A percentile compares a stretch with the other conserved stretches of the same genome.
Evolutionary conservation across 139 green algal species (phyloP).

Genomic region (Ettlia oleoabundans): DNA sequence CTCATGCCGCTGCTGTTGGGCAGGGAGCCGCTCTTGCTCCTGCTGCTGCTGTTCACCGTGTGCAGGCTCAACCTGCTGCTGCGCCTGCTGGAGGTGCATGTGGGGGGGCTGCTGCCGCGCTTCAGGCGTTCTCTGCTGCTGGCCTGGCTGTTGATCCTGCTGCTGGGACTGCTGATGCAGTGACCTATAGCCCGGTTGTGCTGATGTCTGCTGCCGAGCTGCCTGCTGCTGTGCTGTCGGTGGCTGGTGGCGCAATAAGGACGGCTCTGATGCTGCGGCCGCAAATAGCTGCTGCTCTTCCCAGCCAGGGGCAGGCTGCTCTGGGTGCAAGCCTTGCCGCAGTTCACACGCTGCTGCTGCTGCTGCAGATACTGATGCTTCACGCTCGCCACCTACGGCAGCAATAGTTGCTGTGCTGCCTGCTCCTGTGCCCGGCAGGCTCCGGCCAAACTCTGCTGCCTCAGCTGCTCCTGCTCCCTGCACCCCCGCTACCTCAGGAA

Average conservation of each 20-base stretch:
- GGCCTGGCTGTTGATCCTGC: not conserved
- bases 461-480: no score
- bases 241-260: no score
- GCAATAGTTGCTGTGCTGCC: not conserved
- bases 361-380: not conserved
- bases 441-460: no score
- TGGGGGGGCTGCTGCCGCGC: not conserved
- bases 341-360: not conserved
- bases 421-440: not conserved
- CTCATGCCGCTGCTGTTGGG: slow-evolving; percentile 3
- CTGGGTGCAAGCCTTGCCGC: no score
- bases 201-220: no score
- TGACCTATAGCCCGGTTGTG: not conserved
- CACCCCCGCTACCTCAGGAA: no score
- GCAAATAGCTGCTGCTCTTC: not conserved
- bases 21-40: not conserved
- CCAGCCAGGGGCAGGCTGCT: not conserved
- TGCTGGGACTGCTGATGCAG: not conserved
- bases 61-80: not conserved
- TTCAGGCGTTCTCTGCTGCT: not conserved
- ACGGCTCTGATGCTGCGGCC: no score
- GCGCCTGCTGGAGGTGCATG: not conserved
- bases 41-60: not conserved
- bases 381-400: not conserved
- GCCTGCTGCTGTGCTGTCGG: no score